These are phyloP conservation scores for Yarrowia galli DNA, from an alignment of 1,139 yeast genomes.

Conservation along the genomic window DNA sequence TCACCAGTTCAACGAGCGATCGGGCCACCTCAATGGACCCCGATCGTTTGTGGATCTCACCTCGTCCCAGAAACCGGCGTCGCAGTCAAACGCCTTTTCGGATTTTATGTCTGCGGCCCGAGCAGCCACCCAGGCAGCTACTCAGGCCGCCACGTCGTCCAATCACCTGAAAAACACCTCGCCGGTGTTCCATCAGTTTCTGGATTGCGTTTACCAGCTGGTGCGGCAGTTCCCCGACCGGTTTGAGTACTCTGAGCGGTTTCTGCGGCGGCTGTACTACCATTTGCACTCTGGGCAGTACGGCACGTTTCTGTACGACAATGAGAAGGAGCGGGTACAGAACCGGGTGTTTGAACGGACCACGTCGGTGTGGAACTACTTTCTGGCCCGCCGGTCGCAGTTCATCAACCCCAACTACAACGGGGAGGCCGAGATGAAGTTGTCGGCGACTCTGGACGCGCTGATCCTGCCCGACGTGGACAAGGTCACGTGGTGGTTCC, in stretches of 20 bases:
- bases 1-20: constrained; percentile 83
- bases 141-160: constrained; percentile 51
- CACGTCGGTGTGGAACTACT: constrained; percentile 92
- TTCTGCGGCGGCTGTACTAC: constrained; percentile 79
- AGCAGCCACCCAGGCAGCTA: constrained; percentile 53
- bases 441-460: constrained; percentile 46
- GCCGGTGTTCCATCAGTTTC: constrained; percentile 91
- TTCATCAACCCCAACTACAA: constrained; percentile 64
- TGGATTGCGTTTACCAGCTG: constrained; percentile 87
- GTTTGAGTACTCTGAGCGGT: constrained; percentile 90
- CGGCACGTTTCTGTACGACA: constrained; percentile 84
- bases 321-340: constrained; percentile 66
- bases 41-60: constrained; percentile 40
- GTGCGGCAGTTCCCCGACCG: constrained; percentile 69
- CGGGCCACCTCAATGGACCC: constrained; percentile 64
- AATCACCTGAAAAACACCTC: constrained; percentile 65
- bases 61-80: constrained; percentile 40
- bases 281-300: constrained; percentile 94
- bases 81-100: constrained; percentile 51
- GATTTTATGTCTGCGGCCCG: constrained; percentile 75
- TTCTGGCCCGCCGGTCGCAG: constrained; percentile 75
- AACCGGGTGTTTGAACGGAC: constrained; percentile 59
- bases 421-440: constrained; percentile 39
- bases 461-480: constrained; percentile 71
- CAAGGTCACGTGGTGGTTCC: constrained; percentile 87